These are phyloP conservation scores for Ceratocystis variospora DNA, from an alignment of 2,329 filamentous ascomycete species.

Conservation along the genomic window DNA sequence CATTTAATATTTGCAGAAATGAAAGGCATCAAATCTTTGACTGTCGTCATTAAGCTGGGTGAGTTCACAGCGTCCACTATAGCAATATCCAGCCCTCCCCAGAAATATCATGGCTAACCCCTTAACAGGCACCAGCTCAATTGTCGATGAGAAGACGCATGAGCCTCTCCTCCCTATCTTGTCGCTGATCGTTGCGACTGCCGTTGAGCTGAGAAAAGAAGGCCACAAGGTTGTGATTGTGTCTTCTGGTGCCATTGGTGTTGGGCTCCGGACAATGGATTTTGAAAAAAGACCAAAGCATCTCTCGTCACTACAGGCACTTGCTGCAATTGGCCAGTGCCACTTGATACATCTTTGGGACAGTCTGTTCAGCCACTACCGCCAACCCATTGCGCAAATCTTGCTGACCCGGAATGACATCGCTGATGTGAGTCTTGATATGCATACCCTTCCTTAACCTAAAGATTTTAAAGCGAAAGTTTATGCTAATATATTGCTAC, in stretches of 20 bases:
- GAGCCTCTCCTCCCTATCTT: slow-evolving; percentile 85
- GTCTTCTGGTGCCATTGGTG: slow-evolving; percentile 91
- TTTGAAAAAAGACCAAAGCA: slow-evolving; percentile 78
- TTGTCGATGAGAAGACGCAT: slow-evolving; percentile 90
- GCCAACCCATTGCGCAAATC: slow-evolving; percentile 88
- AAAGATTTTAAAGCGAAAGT: not conserved
- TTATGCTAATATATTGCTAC: slow-evolving; percentile 16
- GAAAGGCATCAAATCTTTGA: slow-evolving; percentile 53
- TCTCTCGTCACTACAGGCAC: slow-evolving; percentile 76
- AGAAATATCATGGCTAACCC: not conserved
- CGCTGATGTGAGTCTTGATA: slow-evolving; percentile 53
- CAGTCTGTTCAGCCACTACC: slow-evolving; percentile 71
- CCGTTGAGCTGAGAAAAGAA: slow-evolving; percentile 72
- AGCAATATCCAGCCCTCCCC: not conserved
- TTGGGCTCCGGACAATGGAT: slow-evolving; percentile 82
- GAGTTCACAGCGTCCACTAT: slow-evolving; percentile 25
- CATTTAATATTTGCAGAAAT: slow-evolving; percentile 33
- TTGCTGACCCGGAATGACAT: slow-evolving; percentile 92
- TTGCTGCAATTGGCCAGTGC: slow-evolving; percentile 93
- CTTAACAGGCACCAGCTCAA: slow-evolving; percentile 79
- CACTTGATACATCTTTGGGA: slow-evolving; percentile 94
- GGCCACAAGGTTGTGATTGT: slow-evolving; percentile 92
- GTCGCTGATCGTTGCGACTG: slow-evolving; percentile 86
- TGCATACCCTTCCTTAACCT: not conserved
- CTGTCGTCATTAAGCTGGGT: slow-evolving; percentile 82